phyloP scores from a whole-genome alignment of 2,329 filamentous ascomycete genomes.

The Ceratocystiopsis minuta region DNA sequence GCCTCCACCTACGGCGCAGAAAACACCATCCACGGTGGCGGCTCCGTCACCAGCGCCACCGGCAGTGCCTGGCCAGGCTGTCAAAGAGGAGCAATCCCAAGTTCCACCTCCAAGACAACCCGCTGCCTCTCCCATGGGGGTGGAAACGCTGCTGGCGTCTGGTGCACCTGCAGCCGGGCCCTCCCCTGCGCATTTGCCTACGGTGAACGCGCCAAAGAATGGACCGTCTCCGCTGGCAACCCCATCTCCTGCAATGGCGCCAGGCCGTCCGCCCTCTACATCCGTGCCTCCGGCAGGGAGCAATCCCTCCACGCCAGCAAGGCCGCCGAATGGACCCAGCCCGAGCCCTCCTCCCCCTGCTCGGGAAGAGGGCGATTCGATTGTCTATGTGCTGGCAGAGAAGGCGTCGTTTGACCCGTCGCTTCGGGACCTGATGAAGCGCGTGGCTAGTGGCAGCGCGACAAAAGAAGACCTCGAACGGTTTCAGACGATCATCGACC shows the following conservation, averaged over 20 bases:
- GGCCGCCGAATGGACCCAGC: constrained; percentile 8
- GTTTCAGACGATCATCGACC: constrained; percentile 68
- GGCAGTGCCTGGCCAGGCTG: too few species aligned
- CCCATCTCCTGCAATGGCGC: constrained; percentile 1
- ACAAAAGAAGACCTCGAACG: constrained; percentile 51
- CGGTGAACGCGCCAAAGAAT: constrained; percentile 8
- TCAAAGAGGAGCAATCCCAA: too few species aligned
- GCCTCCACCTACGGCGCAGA: too few species aligned
- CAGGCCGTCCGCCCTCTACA: neutral
- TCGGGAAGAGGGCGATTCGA: constrained; percentile 40
- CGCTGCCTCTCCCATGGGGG: too few species aligned
- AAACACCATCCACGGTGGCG: too few species aligned
- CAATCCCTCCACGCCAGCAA: neutral
- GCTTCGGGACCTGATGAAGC: constrained; percentile 64
- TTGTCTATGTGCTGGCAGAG: constrained; percentile 63
- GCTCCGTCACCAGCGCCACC: too few species aligned
- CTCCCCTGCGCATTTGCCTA: neutral
- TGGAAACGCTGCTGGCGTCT: too few species aligned
- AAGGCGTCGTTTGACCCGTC: constrained; percentile 55
- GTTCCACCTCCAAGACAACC: too few species aligned
- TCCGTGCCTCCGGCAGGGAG: constrained; percentile 1
- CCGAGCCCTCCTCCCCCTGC: constrained; percentile 12
- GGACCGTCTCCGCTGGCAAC: constrained; percentile 15
- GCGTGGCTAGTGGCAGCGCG: constrained; percentile 60
- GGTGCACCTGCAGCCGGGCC: too few species aligned